Base-by-base conservation (phyloP, 169 alveolate genomes). In the Plasmodium inui region DNA sequence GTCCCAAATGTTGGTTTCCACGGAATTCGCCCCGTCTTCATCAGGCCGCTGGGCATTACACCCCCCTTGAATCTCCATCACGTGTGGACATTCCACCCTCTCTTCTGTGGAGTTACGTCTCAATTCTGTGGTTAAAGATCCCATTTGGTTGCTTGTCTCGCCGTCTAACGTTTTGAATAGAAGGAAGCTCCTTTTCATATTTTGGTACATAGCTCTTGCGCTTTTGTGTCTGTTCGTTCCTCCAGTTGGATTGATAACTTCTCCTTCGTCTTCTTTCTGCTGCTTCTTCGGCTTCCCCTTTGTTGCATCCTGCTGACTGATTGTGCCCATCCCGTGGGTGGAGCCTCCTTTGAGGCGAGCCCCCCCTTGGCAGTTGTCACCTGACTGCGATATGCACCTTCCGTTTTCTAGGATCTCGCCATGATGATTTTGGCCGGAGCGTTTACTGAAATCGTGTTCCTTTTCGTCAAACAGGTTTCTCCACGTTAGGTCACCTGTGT, bases 111-210 rank as follows among this genome's bases (percentile, higher is more conserved):
- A 32, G 9, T 46, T 70, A 34, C 7, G 6, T 44, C 19, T 84
- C 34, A 50, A 32, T 81, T 53, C 50, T 37, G 34, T 3, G 3
- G 76, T 26, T 46, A 32, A 53, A 28, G 5, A 46, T 19, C 79
- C 39, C 41, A 3, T 14, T 7, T 70, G 93, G 9, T 8, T 53
- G 61, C 19, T 17, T 22, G 57, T 73, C 3, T 53, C 39, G 14
- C 34, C 70, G 1, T 7, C 41, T 32, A 89, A 78, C 32, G 80
- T 34, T 79, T 39, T 67, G 53, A 39, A 78, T 26, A 79, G 89
- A n/a, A 80, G 34, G 50, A 89, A 89, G 26, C 44, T 89, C 12
- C 71, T 89, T 53, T 41, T 89, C 94, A 89, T 89, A 57, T 89
- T 89, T 50, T 89, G 90, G 34, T 89, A 89, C 71, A 79, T 61